Evolutionary conservation across 2,329 filamentous ascomycete species (phyloP).

Genomic region (Aureobasidium mangrovei): DNA sequence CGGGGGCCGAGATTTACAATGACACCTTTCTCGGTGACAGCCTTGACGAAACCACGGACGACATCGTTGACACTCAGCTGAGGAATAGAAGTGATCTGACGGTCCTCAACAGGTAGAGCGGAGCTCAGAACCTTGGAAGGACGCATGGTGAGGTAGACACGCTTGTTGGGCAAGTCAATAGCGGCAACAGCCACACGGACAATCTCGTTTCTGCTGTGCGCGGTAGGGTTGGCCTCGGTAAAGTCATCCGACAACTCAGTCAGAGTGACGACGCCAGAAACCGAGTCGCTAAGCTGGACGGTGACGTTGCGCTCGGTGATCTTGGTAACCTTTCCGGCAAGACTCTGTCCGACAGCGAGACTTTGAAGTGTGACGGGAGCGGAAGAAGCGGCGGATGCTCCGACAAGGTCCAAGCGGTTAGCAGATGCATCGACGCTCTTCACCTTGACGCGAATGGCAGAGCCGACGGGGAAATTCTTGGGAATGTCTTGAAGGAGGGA

Average conservation of each 20-base stretch:
- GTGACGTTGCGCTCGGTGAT: conserved; percentile 74
- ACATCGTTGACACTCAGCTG: conserved; percentile 70
- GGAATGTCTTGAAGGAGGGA: conserved; percentile 67
- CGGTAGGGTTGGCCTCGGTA: conserved; percentile 64
- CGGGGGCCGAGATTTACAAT: conserved; percentile 77
- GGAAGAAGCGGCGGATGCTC: conserved; percentile 48
- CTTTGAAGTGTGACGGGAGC: conserved; percentile 58
- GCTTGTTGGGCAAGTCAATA: conserved; percentile 77
- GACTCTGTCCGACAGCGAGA: conserved; percentile 67
- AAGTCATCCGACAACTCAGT: conserved; percentile 84
- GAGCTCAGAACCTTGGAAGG: conserved; percentile 87
- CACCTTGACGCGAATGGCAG: conserved; percentile 72
- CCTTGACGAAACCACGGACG: conserved; percentile 85
- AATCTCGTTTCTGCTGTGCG: conserved; percentile 75
- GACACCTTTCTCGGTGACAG: conserved; percentile 78
- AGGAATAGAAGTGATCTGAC: conserved; percentile 61
- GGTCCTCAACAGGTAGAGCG: conserved; percentile 68
- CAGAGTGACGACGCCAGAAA: conserved; percentile 73
- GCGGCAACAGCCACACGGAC: conserved; percentile 78
- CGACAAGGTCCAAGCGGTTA: conserved; percentile 75
- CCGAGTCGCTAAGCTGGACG: conserved; percentile 70
- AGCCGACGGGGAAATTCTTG: conserved; percentile 81
- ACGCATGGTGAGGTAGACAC: conserved; percentile 68
- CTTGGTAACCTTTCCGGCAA: conserved; percentile 79
- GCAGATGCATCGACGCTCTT: conserved; percentile 63